phyloP scores from a whole-genome alignment of 345 rosid genomes.

The Pistacia vera region DNA sequence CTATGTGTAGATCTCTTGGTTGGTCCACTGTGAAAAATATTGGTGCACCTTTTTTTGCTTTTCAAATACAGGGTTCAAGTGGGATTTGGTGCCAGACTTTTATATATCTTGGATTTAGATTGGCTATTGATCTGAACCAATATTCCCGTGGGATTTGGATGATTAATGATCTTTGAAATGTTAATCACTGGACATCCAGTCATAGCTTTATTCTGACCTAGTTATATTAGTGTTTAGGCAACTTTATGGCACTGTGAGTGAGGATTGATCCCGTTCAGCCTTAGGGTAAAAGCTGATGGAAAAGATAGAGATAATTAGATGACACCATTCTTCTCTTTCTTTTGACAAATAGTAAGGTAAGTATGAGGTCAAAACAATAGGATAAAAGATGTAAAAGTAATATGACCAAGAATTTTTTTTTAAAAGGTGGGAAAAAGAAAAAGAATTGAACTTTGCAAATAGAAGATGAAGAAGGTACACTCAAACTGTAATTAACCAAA shows the following conservation, averaged over 20 bases:
- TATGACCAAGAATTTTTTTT: neutral
- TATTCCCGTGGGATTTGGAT: neutral
- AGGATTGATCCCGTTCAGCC: neutral
- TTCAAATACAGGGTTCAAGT: no score
- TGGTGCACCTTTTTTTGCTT: neutral
- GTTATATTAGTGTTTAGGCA: neutral
- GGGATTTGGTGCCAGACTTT: neutral
- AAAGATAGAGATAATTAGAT: neutral
- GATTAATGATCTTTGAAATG: neutral
- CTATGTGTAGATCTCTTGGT: neutral
- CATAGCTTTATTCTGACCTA: conserved; percentile 1
- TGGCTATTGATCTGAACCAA: neutral
- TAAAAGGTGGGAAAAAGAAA: neutral
- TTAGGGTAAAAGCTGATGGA: no score
- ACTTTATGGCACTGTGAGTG: neutral
- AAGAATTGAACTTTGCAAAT: neutral
- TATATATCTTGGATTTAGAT: conserved; percentile 1
- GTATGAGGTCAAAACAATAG: no score
- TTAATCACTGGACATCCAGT: neutral
- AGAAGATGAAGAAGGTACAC: neutral
- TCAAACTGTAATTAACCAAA: neutral
- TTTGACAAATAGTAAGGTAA: neutral
- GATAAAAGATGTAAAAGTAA: neutral
- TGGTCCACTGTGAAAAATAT: neutral
- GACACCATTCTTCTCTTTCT: neutral